A percentile compares a stretch with the other conserved stretches of the same genome.
phyloP scores from a whole-genome alignment of 2,329 filamentous ascomycete genomes.

The Xylaria sp. region DNA sequence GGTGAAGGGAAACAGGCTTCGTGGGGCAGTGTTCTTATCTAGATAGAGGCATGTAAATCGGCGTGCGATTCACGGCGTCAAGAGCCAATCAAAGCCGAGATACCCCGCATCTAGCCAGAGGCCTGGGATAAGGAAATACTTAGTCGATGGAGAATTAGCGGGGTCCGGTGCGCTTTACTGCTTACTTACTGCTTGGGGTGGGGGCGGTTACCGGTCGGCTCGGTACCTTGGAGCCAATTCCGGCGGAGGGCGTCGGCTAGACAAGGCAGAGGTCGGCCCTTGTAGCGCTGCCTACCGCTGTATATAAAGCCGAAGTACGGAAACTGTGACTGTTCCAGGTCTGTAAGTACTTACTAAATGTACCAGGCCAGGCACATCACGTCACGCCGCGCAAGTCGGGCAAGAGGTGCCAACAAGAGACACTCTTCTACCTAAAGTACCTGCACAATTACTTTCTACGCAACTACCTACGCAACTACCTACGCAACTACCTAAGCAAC shows the following conservation, averaged over 20 bases:
- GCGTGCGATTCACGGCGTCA: background rate
- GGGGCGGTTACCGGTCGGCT: background rate
- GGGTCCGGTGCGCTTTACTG: background rate
- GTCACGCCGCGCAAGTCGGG: background rate
- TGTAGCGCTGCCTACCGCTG: too few relatives aligned
- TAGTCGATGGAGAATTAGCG: slow-evolving; percentile 2
- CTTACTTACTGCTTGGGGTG: background rate
- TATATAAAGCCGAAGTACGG: background rate
- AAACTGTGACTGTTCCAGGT: too few relatives aligned
- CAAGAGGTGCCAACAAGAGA: background rate
- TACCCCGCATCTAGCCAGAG: background rate
- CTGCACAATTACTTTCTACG: too few relatives aligned
- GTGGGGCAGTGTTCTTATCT: background rate
- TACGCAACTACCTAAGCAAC: too few relatives aligned
- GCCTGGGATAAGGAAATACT: too few relatives aligned
- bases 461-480: too few relatives aligned
- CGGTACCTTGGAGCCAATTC: slow-evolving; percentile 1
- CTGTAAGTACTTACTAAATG: too few relatives aligned
- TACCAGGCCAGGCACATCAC: too few relatives aligned
- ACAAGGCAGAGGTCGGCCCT: slow-evolving; percentile 22
- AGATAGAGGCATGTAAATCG: background rate
- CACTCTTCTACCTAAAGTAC: background rate
- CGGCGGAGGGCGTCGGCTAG: slow-evolving; percentile 17
- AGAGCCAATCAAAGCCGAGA: background rate
- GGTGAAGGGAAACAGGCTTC: too few relatives aligned